Percentiles rank a stretch among this genome's conserved stretches.
These are phyloP conservation scores for Dujonia santamariae DNA, from an alignment of 1,139 yeast species.

Conservation along the genomic window DNA sequence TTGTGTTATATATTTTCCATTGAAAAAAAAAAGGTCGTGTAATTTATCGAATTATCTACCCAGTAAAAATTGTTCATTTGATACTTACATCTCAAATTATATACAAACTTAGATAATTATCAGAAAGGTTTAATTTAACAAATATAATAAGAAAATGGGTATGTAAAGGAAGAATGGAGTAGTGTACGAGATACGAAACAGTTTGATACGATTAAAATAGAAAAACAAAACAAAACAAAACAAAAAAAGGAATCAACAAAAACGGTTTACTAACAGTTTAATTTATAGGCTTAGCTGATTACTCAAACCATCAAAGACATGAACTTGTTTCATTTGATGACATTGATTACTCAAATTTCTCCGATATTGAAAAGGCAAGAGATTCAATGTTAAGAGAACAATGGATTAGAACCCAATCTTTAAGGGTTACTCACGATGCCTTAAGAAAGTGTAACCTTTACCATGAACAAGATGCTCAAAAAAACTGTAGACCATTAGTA, in stretches of 20 bases:
- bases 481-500: slow-evolving; percentile 57
- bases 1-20: too few species aligned
- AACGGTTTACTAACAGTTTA: too few species aligned
- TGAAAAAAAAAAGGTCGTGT: slow-evolving; percentile 15
- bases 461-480: slow-evolving; percentile 76
- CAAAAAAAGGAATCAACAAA: too few species aligned
- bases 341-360: slow-evolving; percentile 68
- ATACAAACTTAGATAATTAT: not conserved
- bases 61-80: slow-evolving; percentile 18
- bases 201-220: too few species aligned
- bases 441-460: slow-evolving; percentile 73
- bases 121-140: not conserved
- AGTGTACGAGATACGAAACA: too few species aligned
- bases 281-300: slow-evolving; percentile 31
- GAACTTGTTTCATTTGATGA: slow-evolving; percentile 82
- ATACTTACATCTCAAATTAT: slow-evolving; percentile 7
- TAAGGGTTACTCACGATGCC: slow-evolving; percentile 70
- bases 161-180: too few species aligned
- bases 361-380: slow-evolving; percentile 69
- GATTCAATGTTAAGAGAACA: slow-evolving; percentile 77
- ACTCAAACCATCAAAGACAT: slow-evolving; percentile 59
- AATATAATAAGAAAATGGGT: too few species aligned
- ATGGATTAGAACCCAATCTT: slow-evolving; percentile 68
- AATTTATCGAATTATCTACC: slow-evolving; percentile 8
- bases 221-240: too few species aligned